Base-by-base conservation (phyloP, 371 early-diverging fungal genomes). In the Apophysomyces variabilis region DNA sequence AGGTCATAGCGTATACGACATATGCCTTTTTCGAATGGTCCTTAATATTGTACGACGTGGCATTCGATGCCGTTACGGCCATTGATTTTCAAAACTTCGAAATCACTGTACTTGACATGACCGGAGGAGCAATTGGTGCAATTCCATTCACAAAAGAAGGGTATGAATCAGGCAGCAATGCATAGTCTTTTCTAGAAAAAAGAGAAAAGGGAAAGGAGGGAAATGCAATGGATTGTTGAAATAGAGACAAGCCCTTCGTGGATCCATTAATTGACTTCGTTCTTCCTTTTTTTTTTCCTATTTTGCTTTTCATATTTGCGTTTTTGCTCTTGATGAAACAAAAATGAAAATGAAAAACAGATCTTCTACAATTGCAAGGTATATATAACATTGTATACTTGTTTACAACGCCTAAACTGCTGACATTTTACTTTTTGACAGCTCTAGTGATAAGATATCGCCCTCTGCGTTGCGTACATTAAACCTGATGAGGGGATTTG, bases 21-120 rank as follows among this genome's bases (percentile, higher is more conserved):
- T 93, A 93, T 67, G 91, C 93, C 38, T 90, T 91, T 78, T 92
- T 91, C 70, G 94, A 93, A 68, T 93, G 93, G 94, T 85, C 89
- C 12, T 74, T 93, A 39, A 92, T 93, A 58, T 44, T 90, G 9
- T 89, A 91, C 62, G 94, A 93, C 68, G 87, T 93, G 26, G 85
- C 89, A 60, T 93, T 89, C 69, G 94, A 93, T 69, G 89, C 90
- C 41, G 86, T 90, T 11, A 81, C 88, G 36, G 84, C 85, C 58
- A 77, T 85, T 58, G 92, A 92, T 75, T 92, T 92, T 71, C 75
- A 77, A 39, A 79, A 78, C 35, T 82, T 87, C 67, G 84, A 86
- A 64, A 62, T 89, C 37, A 68, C 78, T 7, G 70, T 89, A 26
- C 68, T 85, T 18, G 85, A 89, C 62, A 66, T 81, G 38, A 75